A percentile compares a stretch with the other conserved stretches of the same genome.
phyloP scores from a whole-genome alignment of 2,329 filamentous ascomycete species.

The Colletotrichum sansevieriae region DNA sequence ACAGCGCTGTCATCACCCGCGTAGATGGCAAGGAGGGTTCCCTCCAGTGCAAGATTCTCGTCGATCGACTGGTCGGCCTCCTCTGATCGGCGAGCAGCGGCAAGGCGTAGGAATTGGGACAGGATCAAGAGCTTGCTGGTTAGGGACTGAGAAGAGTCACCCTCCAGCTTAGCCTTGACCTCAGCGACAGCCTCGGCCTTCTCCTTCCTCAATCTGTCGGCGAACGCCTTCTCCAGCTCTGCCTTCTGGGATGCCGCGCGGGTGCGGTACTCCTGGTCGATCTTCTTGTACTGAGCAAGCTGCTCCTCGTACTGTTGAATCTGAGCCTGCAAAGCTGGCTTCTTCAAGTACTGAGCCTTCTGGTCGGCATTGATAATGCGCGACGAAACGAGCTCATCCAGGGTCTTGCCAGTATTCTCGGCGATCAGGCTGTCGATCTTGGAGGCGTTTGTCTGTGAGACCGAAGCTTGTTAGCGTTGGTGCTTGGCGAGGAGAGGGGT shows the following conservation, averaged over 20 bases:
- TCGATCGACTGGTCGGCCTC: conserved; percentile 74
- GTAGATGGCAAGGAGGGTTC: conserved; percentile 83
- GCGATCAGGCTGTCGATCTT: conserved; percentile 79
- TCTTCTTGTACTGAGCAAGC: conserved; percentile 79
- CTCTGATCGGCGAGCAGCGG: conserved; percentile 80
- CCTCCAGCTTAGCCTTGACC: conserved; percentile 66
- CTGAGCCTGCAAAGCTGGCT: conserved; percentile 77
- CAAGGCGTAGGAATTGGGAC: conserved; percentile 84
- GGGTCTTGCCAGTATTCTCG: conserved; percentile 76
- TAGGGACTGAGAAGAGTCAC: conserved; percentile 67
- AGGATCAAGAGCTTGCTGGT: conserved; percentile 76
- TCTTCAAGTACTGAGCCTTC: conserved; percentile 82
- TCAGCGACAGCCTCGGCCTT: conserved; percentile 67
- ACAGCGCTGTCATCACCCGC: conserved; percentile 82
- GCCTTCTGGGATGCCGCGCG: conserved; percentile 70
- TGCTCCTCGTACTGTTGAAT: conserved; percentile 80
- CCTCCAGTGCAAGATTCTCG: conserved; percentile 85
- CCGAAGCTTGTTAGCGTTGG: conserved; percentile 26
- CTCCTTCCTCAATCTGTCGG: conserved; percentile 65
- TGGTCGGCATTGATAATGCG: conserved; percentile 86
- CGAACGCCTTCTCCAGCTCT: conserved; percentile 69
- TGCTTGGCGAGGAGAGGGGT: conserved; percentile 5
- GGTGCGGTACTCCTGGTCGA: conserved; percentile 78
- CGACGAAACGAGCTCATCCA: conserved; percentile 78
- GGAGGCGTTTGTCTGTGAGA: conserved; percentile 72